A percentile compares a stretch with the other conserved stretches of the same genome.
phyloP scores from a whole-genome alignment of 2,329 filamentous ascomycete genomes.

The Aspergillus texensis region DNA sequence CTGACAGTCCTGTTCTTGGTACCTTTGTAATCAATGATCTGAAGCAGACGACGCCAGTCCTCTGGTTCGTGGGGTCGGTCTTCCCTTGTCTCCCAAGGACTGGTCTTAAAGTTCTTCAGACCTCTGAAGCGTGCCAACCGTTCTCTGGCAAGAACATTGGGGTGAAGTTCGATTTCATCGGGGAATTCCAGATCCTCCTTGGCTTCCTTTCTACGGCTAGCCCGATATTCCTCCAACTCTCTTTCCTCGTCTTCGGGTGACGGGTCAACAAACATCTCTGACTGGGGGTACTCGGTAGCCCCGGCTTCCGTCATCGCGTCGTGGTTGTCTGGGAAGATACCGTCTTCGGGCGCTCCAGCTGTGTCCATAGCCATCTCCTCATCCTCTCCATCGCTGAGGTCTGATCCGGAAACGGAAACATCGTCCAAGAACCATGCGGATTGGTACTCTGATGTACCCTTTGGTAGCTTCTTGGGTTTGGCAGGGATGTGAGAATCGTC shows the following conservation, averaged over 20 bases:
- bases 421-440: slow-evolving; percentile 89
- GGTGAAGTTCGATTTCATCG: slow-evolving; percentile 93
- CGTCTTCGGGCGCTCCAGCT: slow-evolving; percentile 76
- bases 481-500: slow-evolving; percentile 67
- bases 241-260: slow-evolving; percentile 81
- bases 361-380: slow-evolving; percentile 56
- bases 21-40: slow-evolving; percentile 86
- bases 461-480: slow-evolving; percentile 75
- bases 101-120: slow-evolving; percentile 86
- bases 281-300: slow-evolving; percentile 88
- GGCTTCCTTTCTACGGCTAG: slow-evolving; percentile 75
- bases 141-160: slow-evolving; percentile 82
- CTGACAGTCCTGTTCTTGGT: slow-evolving; percentile 74
- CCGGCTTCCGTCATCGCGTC: slow-evolving; percentile 72
- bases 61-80: slow-evolving; percentile 85
- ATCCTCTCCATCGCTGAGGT: slow-evolving; percentile 71
- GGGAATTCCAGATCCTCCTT: slow-evolving; percentile 94
- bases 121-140: slow-evolving; percentile 84
- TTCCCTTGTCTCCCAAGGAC: slow-evolving; percentile 85
- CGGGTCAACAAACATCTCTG: slow-evolving; percentile 83
- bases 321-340: slow-evolving; percentile 60
- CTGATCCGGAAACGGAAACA: slow-evolving; percentile 81
- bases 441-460: slow-evolving; percentile 92
- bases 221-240: slow-evolving; percentile 79
- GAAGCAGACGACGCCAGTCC: slow-evolving; percentile 83